phyloP scores from a whole-genome alignment of 345 rosid genomes.

The Populus ilicifolia region DNA sequence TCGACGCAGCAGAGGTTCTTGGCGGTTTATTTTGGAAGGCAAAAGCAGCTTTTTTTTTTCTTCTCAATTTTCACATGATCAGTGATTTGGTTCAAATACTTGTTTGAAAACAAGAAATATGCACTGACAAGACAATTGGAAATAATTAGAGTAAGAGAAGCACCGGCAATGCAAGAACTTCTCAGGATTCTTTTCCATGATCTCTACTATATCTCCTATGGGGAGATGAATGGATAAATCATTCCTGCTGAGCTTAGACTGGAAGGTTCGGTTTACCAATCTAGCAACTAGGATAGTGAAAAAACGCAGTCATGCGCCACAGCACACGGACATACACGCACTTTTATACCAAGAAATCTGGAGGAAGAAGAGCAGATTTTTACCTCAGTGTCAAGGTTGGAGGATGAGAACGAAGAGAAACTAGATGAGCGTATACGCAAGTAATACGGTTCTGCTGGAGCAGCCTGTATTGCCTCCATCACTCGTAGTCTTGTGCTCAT shows the following conservation, averaged over 20 bases:
- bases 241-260: neutral
- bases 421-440: slow-evolving; percentile 22
- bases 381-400: slow-evolving; percentile 56
- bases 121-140: neutral
- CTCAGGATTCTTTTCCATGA: neutral
- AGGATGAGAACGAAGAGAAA: slow-evolving; percentile 50
- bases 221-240: neutral
- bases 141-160: neutral
- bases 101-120: neutral
- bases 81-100: neutral
- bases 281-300: neutral
- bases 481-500: slow-evolving; percentile 38
- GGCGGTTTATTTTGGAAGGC: neutral
- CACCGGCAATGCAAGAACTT: neutral
- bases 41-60: neutral
- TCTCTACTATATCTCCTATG: neutral
- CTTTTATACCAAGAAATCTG: neutral
- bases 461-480: slow-evolving; percentile 21
- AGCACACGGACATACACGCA: neutral
- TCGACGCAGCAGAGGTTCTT: neutral
- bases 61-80: neutral
- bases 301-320: neutral
- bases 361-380: neutral
- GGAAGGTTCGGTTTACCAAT: neutral
- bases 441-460: slow-evolving; percentile 25